These are phyloP conservation scores for Diaporthe capsici DNA, from an alignment of 2,329 filamentous ascomycete species.

Conservation along the genomic window DNA sequence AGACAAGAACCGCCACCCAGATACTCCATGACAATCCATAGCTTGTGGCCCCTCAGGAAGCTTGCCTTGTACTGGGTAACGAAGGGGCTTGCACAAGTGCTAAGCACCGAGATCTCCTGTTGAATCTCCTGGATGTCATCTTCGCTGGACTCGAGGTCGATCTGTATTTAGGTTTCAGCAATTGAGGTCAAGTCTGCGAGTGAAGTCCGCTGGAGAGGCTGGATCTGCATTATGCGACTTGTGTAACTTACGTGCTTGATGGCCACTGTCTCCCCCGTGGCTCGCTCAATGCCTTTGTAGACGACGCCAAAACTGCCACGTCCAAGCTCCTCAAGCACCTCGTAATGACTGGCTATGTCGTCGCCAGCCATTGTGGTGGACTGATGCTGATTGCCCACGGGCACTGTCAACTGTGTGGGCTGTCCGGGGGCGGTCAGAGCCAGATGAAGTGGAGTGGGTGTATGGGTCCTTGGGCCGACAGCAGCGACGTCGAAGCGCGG, in stretches of 20 bases:
- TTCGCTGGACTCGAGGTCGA: conserved; percentile 98
- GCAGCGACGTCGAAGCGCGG: conserved; percentile 24
- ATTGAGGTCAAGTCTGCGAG: conserved; percentile 10
- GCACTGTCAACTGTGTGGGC: conserved; percentile 11
- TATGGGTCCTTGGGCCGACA: conserved; percentile 27
- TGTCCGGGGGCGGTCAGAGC: conserved; percentile 28
- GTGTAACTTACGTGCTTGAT: conserved; percentile 89
- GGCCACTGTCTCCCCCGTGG: conserved; percentile 92
- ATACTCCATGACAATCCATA: conserved; percentile 99
- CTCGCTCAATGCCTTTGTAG: conserved; percentile 94
- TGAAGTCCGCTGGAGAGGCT: not conserved
- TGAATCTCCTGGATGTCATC: conserved; percentile 99
- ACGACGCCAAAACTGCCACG: conserved; percentile 98
- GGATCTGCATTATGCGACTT: conserved; percentile 53
- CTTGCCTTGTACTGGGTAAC: conserved; percentile 98
- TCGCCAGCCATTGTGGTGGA: conserved; percentile 67
- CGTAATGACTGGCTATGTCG: conserved; percentile 87
- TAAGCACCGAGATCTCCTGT: conserved; percentile 94
- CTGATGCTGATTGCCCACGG: conserved; percentile 23
- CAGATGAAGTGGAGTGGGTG: conserved; percentile 32
- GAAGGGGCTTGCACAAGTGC: conserved; percentile 93
- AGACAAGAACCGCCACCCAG: conserved; percentile 95
- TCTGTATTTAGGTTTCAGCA: conserved; percentile 67
- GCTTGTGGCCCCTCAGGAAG: conserved; percentile 94
- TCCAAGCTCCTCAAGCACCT: conserved; percentile 95